Conservation (phyloP, 345 rosid species). For the Eucalyptus cloeziana region DNA sequence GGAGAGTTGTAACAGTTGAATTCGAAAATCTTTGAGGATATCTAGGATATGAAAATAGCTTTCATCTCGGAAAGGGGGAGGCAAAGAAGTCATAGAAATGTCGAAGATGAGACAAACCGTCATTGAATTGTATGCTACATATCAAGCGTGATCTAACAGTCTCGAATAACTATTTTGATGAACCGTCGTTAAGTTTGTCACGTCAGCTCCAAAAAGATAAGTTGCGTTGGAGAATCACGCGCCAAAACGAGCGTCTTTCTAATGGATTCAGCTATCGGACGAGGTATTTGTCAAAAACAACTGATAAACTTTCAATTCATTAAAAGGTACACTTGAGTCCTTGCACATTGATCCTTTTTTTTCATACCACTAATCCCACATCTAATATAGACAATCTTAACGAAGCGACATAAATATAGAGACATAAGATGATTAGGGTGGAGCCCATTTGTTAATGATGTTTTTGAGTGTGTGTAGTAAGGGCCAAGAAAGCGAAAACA, state of each 20-base stretch:
- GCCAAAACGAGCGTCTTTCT: neutral
- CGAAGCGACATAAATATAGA: neutral
- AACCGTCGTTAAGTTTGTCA: neutral
- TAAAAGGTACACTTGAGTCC: neutral
- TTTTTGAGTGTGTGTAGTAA: neutral
- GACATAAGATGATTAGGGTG: neutral
- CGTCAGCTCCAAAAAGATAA: neutral
- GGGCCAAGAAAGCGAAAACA: neutral
- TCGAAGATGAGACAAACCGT: neutral
- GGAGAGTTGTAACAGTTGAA: neutral
- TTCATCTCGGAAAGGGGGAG: neutral
- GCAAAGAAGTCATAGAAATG: neutral
- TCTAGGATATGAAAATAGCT: neutral
- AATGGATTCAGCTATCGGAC: neutral
- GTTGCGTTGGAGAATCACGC: neutral
- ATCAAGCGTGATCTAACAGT: neutral
- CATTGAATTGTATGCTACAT: neutral
- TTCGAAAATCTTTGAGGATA: neutral
- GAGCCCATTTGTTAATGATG: neutral
- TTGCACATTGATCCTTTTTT: neutral
- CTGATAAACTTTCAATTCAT: neutral
- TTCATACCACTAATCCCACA: neutral
- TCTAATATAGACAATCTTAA: neutral
- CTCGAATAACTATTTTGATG: neutral
- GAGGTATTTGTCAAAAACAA: neutral